Conservation (phyloP, 1,284 basidiomycete genomes). For the Takashimella koratensis region DNA sequence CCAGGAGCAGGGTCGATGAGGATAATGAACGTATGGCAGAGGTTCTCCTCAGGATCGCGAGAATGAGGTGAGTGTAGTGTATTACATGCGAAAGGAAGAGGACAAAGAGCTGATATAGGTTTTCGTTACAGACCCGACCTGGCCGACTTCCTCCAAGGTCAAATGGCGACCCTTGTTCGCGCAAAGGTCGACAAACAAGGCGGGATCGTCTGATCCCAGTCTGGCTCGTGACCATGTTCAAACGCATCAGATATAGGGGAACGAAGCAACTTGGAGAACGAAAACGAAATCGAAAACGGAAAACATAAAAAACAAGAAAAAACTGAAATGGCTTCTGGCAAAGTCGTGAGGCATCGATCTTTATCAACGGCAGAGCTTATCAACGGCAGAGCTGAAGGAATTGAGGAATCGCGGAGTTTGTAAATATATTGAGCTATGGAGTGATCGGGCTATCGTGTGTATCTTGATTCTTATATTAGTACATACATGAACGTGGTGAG, state of each 20-base stretch:
- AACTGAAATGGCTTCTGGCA: no score
- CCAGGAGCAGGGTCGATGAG: slow-evolving; percentile 12
- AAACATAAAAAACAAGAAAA: no score
- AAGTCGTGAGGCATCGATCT: no score
- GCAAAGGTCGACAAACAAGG: slow-evolving; percentile 9
- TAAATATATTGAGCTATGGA: no score
- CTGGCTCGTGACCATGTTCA: no score
- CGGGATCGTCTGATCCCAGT: background rate
- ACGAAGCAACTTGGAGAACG: background rate
- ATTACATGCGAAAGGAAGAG: background rate
- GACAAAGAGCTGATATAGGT: background rate
- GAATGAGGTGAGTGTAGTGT: slow-evolving; percentile 38
- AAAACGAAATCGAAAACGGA: background rate
- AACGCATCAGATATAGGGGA: no score
- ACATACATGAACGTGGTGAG: no score
- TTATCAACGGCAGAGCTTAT: no score
- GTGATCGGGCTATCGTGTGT: no score
- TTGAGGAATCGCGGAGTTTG: no score
- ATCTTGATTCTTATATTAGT: no score
- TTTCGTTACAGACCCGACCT: slow-evolving; percentile 24
- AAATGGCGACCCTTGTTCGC: slow-evolving; percentile 4
- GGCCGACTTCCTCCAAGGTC: slow-evolving; percentile 25
- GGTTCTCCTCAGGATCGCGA: slow-evolving; percentile 42
- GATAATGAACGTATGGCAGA: slow-evolving; percentile 44
- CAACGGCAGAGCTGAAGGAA: no score